Evolutionary conservation across 1,284 basidiomycete species (phyloP), one percentile per base, ranked within the genome.

Genomic region (Cutaneotrichosporon cutaneum): DNA sequence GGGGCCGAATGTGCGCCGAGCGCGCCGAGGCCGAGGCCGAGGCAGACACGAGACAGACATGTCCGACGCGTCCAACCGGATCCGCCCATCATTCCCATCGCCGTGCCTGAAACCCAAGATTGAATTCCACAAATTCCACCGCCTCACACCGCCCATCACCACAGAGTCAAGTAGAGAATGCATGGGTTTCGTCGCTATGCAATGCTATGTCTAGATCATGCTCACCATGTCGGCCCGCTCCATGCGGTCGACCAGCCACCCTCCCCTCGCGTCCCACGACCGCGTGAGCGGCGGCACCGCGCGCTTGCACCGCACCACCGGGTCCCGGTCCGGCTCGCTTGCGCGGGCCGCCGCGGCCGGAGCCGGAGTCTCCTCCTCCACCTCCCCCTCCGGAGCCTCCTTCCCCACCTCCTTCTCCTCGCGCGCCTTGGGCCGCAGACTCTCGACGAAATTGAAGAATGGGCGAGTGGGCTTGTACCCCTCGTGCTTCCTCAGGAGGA

Each of bases 381-480:
- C 32, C 42, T 33, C 47, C n/a, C 18, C 48, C 11, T 22, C 27
- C 42, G 8, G 21, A 32, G 21, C 52, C 47, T 51, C 32, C 4
- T 14, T 21, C 48, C 32, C 16, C 27, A 18, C 6, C 18, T 14
- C 16, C 8, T 26, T 16, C 48, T 32, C 14, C 27, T 51, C 27
- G 18, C 2, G 24, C 22, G 36, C 44, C 51, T 42, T 18, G 13
- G 36, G 54, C 50, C 47, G 59, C 33, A 58, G 52, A 7, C 42
- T 35, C 50, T 53, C 48, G 22, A 64, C 16, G 35, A 58, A 66
- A 2, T 54, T 36, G 53, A 36, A 58, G 59, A 55, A 62, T 2
- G 42, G 47, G n/a, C 52, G 47, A 11, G 39, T 58, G 6, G 61
- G 60, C 58, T 48, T 52, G 56, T 62, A 65, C 5, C 56, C 64